phyloP scores from a whole-genome alignment of 2,329 filamentous ascomycete genomes.

The Alternaria angustiovoidea region DNA sequence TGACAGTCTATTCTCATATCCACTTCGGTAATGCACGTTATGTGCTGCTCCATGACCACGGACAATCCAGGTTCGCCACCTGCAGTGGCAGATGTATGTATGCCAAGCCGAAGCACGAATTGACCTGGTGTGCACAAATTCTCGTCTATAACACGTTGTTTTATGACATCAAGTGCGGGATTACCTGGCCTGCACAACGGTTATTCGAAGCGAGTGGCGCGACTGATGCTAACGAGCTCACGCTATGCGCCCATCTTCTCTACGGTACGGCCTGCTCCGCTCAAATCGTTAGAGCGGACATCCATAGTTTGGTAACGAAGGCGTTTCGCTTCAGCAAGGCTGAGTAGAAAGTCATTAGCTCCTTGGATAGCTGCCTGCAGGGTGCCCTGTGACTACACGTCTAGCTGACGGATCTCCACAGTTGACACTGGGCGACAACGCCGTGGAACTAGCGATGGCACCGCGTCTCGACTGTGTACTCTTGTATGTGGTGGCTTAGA shows the following conservation, averaged over 20 bases:
- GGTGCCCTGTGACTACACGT: slow-evolving; percentile 16
- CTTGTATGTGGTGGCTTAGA: slow-evolving; percentile 32
- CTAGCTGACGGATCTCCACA: slow-evolving; percentile 28
- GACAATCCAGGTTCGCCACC: slow-evolving; percentile 28
- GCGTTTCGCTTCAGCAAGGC: slow-evolving; percentile 17
- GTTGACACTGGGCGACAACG: slow-evolving; percentile 28
- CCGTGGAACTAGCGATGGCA: slow-evolving; percentile 40
- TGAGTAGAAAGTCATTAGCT: slow-evolving; percentile 5
- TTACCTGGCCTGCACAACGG: slow-evolving; percentile 27
- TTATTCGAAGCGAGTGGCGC: slow-evolving; percentile 34
- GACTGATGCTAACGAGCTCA: slow-evolving; percentile 19
- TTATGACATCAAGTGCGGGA: slow-evolving; percentile 37
- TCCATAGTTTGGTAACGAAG: slow-evolving; percentile 25
- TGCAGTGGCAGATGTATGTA: slow-evolving; percentile 33
- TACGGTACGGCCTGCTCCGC: slow-evolving; percentile 34
- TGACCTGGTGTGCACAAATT: slow-evolving; percentile 28
- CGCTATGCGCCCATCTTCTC: slow-evolving; percentile 29
- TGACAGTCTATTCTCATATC: slow-evolving; percentile 36
- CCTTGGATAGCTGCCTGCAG: slow-evolving; percentile 13
- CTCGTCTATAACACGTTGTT: slow-evolving; percentile 36
- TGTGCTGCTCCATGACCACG: slow-evolving; percentile 36
- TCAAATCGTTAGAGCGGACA: slow-evolving; percentile 21
- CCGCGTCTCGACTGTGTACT: slow-evolving; percentile 38
- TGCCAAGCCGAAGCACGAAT: slow-evolving; percentile 30
- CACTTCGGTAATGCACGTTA: slow-evolving; percentile 41